Base-by-base conservation (phyloP, 495 filamentous ascomycete genomes). In the Sordaria brevicollis region DNA sequence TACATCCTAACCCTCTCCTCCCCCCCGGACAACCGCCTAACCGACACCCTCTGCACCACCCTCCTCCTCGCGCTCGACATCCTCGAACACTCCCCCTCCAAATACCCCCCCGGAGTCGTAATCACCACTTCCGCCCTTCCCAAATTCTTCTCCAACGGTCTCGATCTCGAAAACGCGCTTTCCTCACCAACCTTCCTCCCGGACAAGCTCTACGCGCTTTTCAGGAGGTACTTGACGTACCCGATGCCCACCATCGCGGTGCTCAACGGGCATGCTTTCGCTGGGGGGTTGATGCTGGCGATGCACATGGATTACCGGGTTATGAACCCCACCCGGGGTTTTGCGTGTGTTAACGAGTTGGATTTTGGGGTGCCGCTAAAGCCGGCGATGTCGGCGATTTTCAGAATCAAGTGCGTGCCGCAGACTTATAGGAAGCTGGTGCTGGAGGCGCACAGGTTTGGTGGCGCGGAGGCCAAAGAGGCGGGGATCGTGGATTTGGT, bases 241-340 rank as follows among this genome's bases (percentile, higher is more conserved):
- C 90, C 91, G 35, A 93, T 93, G 91, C 92, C 92, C n/a, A 94
- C 91, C 0, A 77, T 94, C 65, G 87, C 90, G 15, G 81, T 93
- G 2, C 65, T 94, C 36, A 92, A 92, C 68, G 92, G 92, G n/a
- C 92, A 94, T 76, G 88, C 88, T 66, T 94, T 93, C 76, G 92
- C 92, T 17, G 92, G 85, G 38, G 92, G 90, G 35, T 80, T 93
- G 71, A 93, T 94, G 89, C 78, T 91, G 7, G 89, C 91, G 65
- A 92, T 93, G 90, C 88, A 91, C 78, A 91, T 93, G 81, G 92
- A 94, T 78, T 94, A 94, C 77, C 87, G 92, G 4, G 79, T 93
- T 72, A 88, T 90, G 83, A 92, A 91, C 73, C 87, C 89, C 0
- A 33, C 81, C 4, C 83, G 85, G 35, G 92, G 92, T 1, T 93